Conservation (phyloP, 1,284 basidiomycete species). For the Boletus sp. region DNA sequence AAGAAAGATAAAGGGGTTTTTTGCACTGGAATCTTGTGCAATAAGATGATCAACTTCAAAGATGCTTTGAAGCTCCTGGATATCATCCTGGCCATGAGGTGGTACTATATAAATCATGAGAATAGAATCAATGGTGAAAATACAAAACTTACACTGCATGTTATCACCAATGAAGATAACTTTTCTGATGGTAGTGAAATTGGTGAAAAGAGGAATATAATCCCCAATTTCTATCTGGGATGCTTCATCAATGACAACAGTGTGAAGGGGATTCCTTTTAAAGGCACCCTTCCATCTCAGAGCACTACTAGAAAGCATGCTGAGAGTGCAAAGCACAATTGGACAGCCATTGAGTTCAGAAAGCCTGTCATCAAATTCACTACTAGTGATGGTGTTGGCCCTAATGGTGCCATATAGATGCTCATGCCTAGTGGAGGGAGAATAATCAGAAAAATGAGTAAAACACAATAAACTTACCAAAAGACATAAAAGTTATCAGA, state of each 20-base stretch:
- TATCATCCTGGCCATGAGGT: constrained; percentile 54
- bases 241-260: constrained; percentile 46
- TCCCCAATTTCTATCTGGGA: constrained; percentile 45
- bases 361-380: constrained; percentile 28
- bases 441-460: background rate
- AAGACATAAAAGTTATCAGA: constrained; percentile 42
- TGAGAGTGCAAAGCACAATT: constrained; percentile 52
- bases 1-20: constrained; percentile 41
- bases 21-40: constrained; percentile 19
- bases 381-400: constrained; percentile 35
- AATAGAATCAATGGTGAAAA: background rate
- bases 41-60: constrained; percentile 52
- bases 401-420: constrained; percentile 41
- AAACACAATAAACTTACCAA: constrained; percentile 38
- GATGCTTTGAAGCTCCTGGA: constrained; percentile 49
- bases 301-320: constrained; percentile 55
- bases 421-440: constrained; percentile 43
- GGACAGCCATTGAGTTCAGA: constrained; percentile 25
- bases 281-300: constrained; percentile 35
- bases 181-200: constrained; percentile 28
- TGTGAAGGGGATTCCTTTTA: constrained; percentile 31
- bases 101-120: constrained; percentile 40
- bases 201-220: constrained; percentile 38
- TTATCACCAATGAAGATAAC: constrained; percentile 44
- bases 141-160: constrained; percentile 39